Conservation (phyloP, 352 stramenopile species). For the Globisporangium spiculum region DNA sequence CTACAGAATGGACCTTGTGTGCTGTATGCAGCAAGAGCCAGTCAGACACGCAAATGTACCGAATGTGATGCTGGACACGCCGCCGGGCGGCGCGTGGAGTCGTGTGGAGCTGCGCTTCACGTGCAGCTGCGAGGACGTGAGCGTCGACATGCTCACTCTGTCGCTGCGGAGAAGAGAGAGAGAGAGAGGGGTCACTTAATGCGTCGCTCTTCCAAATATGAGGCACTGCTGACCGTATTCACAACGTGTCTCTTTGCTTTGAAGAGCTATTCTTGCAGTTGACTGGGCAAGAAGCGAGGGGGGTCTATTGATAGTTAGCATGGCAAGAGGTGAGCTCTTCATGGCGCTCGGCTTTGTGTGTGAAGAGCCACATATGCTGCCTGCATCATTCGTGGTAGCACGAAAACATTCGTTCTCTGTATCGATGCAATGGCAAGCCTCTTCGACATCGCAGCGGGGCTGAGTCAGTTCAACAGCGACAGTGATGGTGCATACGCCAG, state of each 20-base stretch:
- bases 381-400: too few species aligned
- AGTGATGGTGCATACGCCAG: background rate
- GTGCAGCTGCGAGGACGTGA: constrained; percentile 71
- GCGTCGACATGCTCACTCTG: constrained; percentile 55
- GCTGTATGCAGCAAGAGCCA: background rate
- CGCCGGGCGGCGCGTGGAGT: constrained; percentile 64
- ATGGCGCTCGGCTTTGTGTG: too few species aligned
- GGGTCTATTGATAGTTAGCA: too few species aligned
- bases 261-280: too few species aligned
- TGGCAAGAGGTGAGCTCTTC: too few species aligned
- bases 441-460: constrained; percentile 52
- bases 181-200: too few species aligned
- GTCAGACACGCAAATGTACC: constrained; percentile 24
- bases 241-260: too few species aligned
- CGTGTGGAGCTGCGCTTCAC: constrained; percentile 78
- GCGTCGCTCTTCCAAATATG: too few species aligned
- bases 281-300: too few species aligned
- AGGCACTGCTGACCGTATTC: too few species aligned
- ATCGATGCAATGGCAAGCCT: constrained; percentile 35
- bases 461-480: constrained; percentile 40
- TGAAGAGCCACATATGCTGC: too few species aligned
- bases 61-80: constrained; percentile 66
- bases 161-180: background rate
- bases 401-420: too few species aligned
- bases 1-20: background rate